Evolutionary conservation across 2,329 filamentous ascomycete species (phyloP).

Genomic region (Mycogone perniciosa): DNA sequence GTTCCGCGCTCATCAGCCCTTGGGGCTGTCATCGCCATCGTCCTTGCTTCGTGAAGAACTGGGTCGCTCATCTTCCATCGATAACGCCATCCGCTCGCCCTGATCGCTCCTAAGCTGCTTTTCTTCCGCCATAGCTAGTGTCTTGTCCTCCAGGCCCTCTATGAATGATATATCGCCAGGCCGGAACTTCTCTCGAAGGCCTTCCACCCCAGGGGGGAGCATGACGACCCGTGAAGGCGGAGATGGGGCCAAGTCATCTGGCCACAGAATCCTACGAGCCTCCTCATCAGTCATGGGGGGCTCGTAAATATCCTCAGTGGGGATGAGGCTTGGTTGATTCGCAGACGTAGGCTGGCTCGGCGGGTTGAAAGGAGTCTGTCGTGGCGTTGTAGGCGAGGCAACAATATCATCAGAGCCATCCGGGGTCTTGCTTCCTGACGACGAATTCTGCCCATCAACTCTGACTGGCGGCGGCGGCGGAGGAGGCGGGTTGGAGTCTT

Average conservation of each 20-base stretch:
- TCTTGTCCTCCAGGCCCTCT: constrained; percentile 33
- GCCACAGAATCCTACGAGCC: constrained; percentile 34
- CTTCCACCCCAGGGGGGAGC: constrained; percentile 18
- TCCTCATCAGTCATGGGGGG: constrained; percentile 35
- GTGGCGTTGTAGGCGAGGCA: constrained; percentile 12
- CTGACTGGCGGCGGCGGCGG: constrained; percentile 6
- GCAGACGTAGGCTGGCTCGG: constrained; percentile 16
- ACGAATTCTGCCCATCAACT: background rate
- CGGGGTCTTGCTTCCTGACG: background rate
- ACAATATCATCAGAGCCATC: constrained; percentile 5
- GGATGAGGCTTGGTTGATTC: constrained; percentile 7
- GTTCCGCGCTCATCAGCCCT: too few species aligned
- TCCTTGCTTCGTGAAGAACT: background rate
- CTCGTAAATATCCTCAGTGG: constrained; percentile 21
- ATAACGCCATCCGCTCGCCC: constrained; percentile 22
- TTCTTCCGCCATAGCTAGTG: constrained; percentile 27
- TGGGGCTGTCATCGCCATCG: background rate
- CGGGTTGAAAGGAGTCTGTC: constrained; percentile 4
- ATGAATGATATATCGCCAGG: constrained; percentile 28
- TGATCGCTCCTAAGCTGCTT: constrained; percentile 31
- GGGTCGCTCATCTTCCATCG: constrained; percentile 17
- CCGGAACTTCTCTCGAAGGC: constrained; percentile 35
- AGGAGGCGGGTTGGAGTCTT: constrained; percentile 9
- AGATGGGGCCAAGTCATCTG: constrained; percentile 22
- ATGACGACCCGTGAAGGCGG: background rate